phyloP scores from a whole-genome alignment of 1,139 yeast species.

The Yamadazyma dushanensis region DNA sequence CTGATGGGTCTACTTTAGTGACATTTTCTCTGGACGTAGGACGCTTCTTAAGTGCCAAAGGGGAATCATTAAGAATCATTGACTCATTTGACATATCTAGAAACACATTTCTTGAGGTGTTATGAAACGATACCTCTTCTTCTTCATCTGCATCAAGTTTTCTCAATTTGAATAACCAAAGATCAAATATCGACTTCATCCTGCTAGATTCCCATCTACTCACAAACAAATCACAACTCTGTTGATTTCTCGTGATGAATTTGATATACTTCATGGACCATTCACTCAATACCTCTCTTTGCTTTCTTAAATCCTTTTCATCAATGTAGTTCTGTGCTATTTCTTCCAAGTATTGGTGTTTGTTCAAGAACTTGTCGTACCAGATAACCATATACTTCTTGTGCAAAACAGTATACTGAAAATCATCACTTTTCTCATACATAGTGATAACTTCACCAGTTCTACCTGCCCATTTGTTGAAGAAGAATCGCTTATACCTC shows the following conservation, averaged over 20 bases:
- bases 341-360: conserved; percentile 24
- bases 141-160: conserved; percentile 14
- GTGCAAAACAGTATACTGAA: conserved; percentile 23
- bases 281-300: conserved; percentile 27
- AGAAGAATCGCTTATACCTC: conserved; percentile 7
- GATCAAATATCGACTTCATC: conserved; percentile 32
- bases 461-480: conserved; percentile 15
- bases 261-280: conserved; percentile 44
- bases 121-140: not conserved
- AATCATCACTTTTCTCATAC: conserved; percentile 17
- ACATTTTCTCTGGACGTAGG: conserved; percentile 1
- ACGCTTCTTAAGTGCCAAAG: conserved; percentile 26
- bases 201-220: conserved; percentile 33
- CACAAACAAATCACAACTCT: conserved; percentile 36
- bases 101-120: conserved; percentile 7
- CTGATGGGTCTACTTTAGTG: conserved; percentile 6
- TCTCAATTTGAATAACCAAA: conserved; percentile 33
- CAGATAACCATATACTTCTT: conserved; percentile 34
- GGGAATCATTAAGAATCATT: conserved; percentile 30
- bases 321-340: conserved; percentile 30
- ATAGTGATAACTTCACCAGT: conserved; percentile 9
- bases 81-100: conserved; percentile 19
- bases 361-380: conserved; percentile 32
- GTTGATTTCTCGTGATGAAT: conserved; percentile 33
- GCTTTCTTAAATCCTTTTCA: conserved; percentile 27